These are phyloP conservation scores for Podaxis carcinomalis DNA, from an alignment of 768 basidiomycete genomes.

Conservation along the genomic window DNA sequence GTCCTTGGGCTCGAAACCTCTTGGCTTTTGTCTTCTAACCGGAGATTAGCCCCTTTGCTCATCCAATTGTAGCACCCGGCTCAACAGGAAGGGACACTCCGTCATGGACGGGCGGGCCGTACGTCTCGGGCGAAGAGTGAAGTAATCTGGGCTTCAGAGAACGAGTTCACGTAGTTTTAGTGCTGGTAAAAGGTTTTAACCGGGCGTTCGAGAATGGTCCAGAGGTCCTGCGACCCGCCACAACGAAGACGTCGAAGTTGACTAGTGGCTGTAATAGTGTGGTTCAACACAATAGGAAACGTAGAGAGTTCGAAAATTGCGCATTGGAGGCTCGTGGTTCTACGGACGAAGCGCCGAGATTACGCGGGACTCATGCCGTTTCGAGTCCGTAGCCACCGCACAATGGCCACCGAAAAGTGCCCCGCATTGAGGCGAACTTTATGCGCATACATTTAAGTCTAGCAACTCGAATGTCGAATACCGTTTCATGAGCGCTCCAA, in stretches of 20 bases:
- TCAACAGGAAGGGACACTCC: not conserved
- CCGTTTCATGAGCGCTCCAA: not conserved
- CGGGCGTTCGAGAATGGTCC: not conserved
- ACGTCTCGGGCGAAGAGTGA: not conserved
- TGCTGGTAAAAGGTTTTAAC: not conserved
- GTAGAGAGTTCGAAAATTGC: not conserved
- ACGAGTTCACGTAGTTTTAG: not conserved
- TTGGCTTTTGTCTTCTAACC: slow-evolving; percentile 7
- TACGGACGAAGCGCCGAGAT: not conserved
- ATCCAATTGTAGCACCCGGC: not conserved
- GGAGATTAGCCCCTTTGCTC: slow-evolving; percentile 2
- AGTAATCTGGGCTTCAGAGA: not conserved
- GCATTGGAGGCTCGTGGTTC: not conserved
- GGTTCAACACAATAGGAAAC: not conserved
- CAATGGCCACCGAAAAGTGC: not conserved
- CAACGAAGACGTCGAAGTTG: not conserved
- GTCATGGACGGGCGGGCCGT: not conserved
- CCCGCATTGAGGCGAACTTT: not conserved
- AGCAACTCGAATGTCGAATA: not conserved
- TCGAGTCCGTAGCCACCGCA: slow-evolving; percentile 1
- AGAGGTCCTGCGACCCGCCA: not conserved
- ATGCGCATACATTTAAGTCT: not conserved
- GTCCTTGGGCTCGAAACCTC: slow-evolving; percentile 2
- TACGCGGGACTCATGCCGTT: not conserved
- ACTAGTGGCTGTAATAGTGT: not conserved